A percentile compares a stretch with the other conserved stretches of the same genome.
Evolutionary conservation across 2,329 filamentous ascomycete species (phyloP).

Genomic region (Arthroderma sp.): DNA sequence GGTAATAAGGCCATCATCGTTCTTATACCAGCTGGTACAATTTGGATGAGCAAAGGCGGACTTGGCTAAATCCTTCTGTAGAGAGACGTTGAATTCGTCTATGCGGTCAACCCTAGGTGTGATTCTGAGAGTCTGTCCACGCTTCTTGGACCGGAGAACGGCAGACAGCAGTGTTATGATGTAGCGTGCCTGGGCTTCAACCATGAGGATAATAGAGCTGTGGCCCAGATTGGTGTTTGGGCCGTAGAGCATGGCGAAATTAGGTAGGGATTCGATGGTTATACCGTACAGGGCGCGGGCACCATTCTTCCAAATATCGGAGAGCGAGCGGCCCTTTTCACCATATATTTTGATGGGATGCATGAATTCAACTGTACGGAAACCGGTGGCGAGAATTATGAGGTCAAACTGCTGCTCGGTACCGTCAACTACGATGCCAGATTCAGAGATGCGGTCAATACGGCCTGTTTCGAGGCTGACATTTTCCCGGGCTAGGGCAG

Average conservation of each 20-base stretch:
- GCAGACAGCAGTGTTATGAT: conserved; percentile 40
- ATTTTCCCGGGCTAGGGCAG: conserved; percentile 37
- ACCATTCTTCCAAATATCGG: conserved; percentile 43
- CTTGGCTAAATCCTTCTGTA: conserved; percentile 36
- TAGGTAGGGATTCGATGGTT: conserved; percentile 41
- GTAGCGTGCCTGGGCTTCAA: conserved; percentile 46
- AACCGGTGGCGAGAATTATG: conserved; percentile 48
- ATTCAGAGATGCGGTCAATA: conserved; percentile 38
- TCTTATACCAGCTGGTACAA: conserved; percentile 48
- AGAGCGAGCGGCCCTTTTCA: conserved; percentile 31
- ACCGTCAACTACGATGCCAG: conserved; percentile 37
- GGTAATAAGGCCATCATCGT: conserved; percentile 41
- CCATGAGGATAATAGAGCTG: conserved; percentile 51
- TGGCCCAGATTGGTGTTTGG: conserved; percentile 47
- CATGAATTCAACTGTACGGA: conserved; percentile 48
- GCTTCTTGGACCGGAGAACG: conserved; percentile 36
- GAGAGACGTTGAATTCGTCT: conserved; percentile 34
- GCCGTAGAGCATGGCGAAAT: conserved; percentile 48
- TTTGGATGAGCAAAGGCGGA: conserved; percentile 43
- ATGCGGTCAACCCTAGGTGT: conserved; percentile 33
- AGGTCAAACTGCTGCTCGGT: conserved; percentile 41
- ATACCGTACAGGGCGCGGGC: conserved; percentile 42
- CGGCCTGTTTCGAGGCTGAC: conserved; percentile 41
- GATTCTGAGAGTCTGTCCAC: conserved; percentile 31
- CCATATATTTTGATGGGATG: conserved; percentile 45